Base-by-base conservation (phyloP, 2,329 filamentous ascomycete genomes). In the Bipolaris gigantea region DNA sequence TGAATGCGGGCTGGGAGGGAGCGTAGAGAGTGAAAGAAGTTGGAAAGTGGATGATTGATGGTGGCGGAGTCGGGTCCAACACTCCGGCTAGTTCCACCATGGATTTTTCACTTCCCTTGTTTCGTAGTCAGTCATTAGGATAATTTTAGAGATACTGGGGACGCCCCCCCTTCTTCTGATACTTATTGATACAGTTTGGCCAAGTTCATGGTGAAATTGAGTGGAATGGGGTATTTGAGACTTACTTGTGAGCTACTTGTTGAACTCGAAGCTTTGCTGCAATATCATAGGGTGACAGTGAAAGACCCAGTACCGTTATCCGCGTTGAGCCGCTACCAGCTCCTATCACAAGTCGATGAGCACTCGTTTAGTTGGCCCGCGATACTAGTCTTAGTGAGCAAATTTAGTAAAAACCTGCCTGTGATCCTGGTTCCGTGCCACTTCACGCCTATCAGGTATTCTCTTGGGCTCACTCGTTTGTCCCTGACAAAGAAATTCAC, bases 1-100 rank as follows among this genome's bases (percentile, higher is more conserved):
- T n/a, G n/a, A n/a, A n/a, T n/a, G n/a, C n/a, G n/a, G n/a, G n/a
- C n/a, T n/a, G n/a, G n/a, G n/a, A n/a, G n/a, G n/a, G n/a, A 5
- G 35, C 39, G 45, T 15, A 10, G 16, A 4, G 9, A 23, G 33
- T 32, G 19, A 13, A 30, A 21, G 30, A 32, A 50, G 13, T 25
- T 35, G 21, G 23, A 23, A 40, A 16, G 25, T 30, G 15, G 21
- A 41, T n/a, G 39, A 35, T 42, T 19, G 39, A 40, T 46, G 47
- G 27, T 42, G 30, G 16, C 13, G 25, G 9, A 46, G 47, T 25
- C 47, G 40, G 51, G 47, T 50, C 46, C 47, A 50, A 54, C 46
- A 50, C 51, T 45, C 51, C 46, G 19, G 40, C 27, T 30, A 30
- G 13, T 11, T 39, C 38, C 2, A 34, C 35, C 15, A 33, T 21